Conservation (phyloP, 805 yeast species). For the Groenewaldozyma tartarivorans region DNA sequence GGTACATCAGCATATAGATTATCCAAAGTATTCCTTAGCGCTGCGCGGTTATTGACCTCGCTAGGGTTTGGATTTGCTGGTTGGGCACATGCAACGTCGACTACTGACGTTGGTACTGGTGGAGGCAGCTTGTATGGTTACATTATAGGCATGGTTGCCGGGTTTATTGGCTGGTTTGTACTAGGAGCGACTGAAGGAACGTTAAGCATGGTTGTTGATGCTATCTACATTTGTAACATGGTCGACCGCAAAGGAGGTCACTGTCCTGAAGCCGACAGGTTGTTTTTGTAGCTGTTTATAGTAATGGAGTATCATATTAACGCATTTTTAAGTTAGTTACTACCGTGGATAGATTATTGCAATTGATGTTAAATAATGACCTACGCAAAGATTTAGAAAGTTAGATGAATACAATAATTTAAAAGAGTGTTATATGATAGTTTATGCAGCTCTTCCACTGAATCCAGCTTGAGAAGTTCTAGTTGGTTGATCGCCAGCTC, state of each 20-base stretch:
- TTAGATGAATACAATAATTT: background rate
- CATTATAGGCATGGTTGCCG: conserved; percentile 31
- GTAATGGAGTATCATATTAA: too few species aligned
- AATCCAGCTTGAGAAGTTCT: conserved; percentile 34
- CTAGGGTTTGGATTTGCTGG: conserved; percentile 29
- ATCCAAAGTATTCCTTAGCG: conserved; percentile 28
- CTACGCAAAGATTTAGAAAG: background rate
- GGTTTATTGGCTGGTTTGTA: conserved; percentile 33
- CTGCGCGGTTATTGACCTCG: conserved; percentile 30
- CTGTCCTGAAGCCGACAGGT: conserved; percentile 24
- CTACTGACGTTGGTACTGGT: conserved; percentile 22
- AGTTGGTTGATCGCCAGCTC: conserved; percentile 55
- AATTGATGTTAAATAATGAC: too few species aligned
- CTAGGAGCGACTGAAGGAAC: conserved; percentile 35
- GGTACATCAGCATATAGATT: conserved; percentile 25
- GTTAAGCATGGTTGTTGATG: conserved; percentile 29
- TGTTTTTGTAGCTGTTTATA: too few species aligned
- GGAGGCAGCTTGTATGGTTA: conserved; percentile 29
- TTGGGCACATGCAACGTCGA: conserved; percentile 32
- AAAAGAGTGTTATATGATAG: background rate
- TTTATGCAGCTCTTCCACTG: conserved; percentile 52
- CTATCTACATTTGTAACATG: conserved; percentile 28
- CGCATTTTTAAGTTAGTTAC: too few species aligned
- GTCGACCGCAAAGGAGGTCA: conserved; percentile 24
- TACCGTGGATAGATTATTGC: too few species aligned